These are phyloP conservation scores for Crotalaria pallida DNA, from an alignment of 306 rosid genomes.

Conservation along the genomic window DNA sequence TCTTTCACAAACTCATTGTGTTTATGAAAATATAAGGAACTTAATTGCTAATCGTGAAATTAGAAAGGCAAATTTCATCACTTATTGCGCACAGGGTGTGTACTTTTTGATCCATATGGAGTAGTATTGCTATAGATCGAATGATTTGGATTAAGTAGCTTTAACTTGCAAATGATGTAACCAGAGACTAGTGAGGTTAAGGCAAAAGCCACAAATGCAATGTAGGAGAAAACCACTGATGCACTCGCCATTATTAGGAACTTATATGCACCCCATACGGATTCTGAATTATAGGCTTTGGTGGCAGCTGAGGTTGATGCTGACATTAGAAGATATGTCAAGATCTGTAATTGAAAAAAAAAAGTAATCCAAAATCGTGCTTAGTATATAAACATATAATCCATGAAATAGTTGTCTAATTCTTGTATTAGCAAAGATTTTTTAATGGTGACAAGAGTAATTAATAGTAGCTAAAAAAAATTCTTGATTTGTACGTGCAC, in stretches of 20 bases:
- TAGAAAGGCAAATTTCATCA: not conserved
- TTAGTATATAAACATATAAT: not conserved
- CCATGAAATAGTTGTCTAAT: not conserved
- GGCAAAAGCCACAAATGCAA: slow-evolving; percentile 68
- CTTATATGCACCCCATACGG: slow-evolving; percentile 32
- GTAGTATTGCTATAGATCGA: not conserved
- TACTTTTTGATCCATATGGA: not conserved
- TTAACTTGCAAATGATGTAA: slow-evolving; percentile 47
- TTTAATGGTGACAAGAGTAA: no score
- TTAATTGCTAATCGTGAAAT: not conserved
- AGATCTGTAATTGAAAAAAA: slow-evolving; percentile 32
- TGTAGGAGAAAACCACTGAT: slow-evolving; percentile 55
- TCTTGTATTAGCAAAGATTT: no score
- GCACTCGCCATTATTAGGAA: slow-evolving; percentile 51
- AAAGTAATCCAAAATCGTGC: not conserved
- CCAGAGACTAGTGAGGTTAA: slow-evolving; percentile 58
- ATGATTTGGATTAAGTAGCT: slow-evolving; percentile 16
- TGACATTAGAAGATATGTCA: slow-evolving; percentile 69
- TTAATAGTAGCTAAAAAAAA: no score
- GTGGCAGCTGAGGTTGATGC: slow-evolving; percentile 78
- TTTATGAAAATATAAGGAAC: not conserved
- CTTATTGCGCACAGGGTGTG: not conserved
- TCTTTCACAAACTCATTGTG: not conserved
- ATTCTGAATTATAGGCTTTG: slow-evolving; percentile 27
- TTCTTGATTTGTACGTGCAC: no score